Base-by-base conservation (phyloP, 768 basidiomycete species). In the Xerocomellus chrysenteron region DNA sequence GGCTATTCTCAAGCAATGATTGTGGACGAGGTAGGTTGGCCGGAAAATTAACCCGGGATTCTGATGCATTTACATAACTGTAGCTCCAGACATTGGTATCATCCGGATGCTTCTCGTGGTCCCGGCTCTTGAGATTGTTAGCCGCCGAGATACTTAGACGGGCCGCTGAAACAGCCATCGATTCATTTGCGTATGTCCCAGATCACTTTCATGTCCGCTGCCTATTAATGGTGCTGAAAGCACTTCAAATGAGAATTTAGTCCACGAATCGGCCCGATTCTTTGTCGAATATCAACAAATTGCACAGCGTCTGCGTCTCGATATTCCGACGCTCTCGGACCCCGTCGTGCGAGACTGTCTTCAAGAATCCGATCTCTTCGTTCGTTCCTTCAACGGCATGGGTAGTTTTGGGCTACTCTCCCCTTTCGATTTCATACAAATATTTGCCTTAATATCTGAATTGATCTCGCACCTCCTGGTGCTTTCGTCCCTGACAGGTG, bases 1-100 rank as follows among this genome's bases (percentile, higher is more conserved):
- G 87, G 88, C 58, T 92, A 90, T 76, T 91, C 91, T 10, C 91
- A 92, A 79, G 90, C 90, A 52, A 73, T 90, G 70, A 88, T 92
- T 62, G 84, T 92, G 61, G 86, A 93, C 73, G 89, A 93, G 82
- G 90, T 87, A 51, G 35, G 85, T 71, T 39, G 54, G 24, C 48
- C 54, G 40, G 49, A 51, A 58, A 58, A 58, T 61, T 28, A 35
- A 57, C 33, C 47, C 39, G 35, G 52, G 55, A 19, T n/a, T 21
- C 37, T 50, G 32, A 50, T 42, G 9, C 46, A 57, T 37, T 42
- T 46, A 35, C 33, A 7, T 35, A 49, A 28, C 21, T 56, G 44
- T 66, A 92, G 90, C 73, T 92, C 43, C 90, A 91, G 65, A 74
- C 79, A 45, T 61, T 90, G 62, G 77, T 92, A 61, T 78, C 80